Evolutionary conservation across 176 grass and related monocot genomes (phyloP), one percentile per base, ranked within the genome.

Genomic region (Hyparrhenia diplandra): DNA sequence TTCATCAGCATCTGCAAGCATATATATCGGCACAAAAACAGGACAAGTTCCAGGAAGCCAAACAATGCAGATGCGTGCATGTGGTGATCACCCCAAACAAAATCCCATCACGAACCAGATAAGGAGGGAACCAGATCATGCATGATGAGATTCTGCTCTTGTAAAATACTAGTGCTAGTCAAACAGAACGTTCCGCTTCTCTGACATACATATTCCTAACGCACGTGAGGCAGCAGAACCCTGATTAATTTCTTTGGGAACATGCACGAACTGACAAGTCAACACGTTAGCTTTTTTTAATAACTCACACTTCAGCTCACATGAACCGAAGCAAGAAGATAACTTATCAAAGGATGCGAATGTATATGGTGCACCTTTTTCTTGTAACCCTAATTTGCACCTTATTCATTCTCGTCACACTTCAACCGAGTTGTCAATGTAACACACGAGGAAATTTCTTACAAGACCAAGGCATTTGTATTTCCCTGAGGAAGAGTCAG

Each of bases 1-100:
- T 21, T 62, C 59, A 1, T 62, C 59, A 1, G 9, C 28, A 49
- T 10, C 23, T 14, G 30, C 6, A 35, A 25, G 30, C 6, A 35
- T 10, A 11, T 10, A 61, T 14, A 37, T 57, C 8, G 27, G 16
- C 36, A 45, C 25, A n/a, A 69, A 6, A 27, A 3, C 5, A 28
- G 39, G 2, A 13, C 21, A 39, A 5, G 9, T 12, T 67, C 37
- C 18, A 37, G 21, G 32, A 10, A 25, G 3, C 32, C 13, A 21
- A 75, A 57, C 35, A 35, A 40, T 76, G 74, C 23, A 40, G 66
- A 74, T 82, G 11, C 34, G 18, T 35, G 59, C 82, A 57, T 84
- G 31, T 23, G 43, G 17, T 20, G 45, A 23, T 55, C 31, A 24
- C n/a, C 63, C 9, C 14, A 14, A 58, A 69, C 36, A 23, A 57